Conservation (phyloP, 2,329 filamentous ascomycete species). For the Fusarium cicatricum region DNA sequence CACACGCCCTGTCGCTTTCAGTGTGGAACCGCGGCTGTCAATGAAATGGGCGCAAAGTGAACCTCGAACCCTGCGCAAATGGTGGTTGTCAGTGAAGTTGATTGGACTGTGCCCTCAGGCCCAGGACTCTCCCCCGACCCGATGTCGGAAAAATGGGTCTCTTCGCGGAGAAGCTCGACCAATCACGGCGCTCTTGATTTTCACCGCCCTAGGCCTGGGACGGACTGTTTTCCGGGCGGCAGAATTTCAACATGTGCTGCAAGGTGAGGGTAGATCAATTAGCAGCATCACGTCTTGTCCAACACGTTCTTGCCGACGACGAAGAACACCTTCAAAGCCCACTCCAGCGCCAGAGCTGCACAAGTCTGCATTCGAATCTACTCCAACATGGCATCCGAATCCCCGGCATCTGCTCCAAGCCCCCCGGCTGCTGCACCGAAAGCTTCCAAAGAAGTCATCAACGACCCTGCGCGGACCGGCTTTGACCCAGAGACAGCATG, state of each 20-base stretch:
- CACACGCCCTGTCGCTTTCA: slow-evolving; percentile 35
- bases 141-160: slow-evolving; percentile 26
- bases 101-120: slow-evolving; percentile 34
- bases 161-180: slow-evolving; percentile 7
- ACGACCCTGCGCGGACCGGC: slow-evolving; percentile 68
- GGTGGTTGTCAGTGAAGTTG: slow-evolving; percentile 27
- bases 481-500: slow-evolving; percentile 67
- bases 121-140: slow-evolving; percentile 29
- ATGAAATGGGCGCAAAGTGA: slow-evolving; percentile 32
- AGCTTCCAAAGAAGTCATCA: slow-evolving; percentile 53
- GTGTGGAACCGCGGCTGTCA: slow-evolving; percentile 39
- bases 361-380: too few species aligned
- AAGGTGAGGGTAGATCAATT: slow-evolving; percentile 27
- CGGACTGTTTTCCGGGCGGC: slow-evolving; percentile 10
- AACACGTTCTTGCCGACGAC: slow-evolving; percentile 5
- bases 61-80: slow-evolving; percentile 30
- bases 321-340: not conserved
- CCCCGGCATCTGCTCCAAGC: slow-evolving; percentile 16
- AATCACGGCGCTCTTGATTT: slow-evolving; percentile 4
- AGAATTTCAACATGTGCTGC: slow-evolving; percentile 23
- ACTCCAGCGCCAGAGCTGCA: not conserved
- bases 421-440: slow-evolving; percentile 27
- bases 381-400: slow-evolving; percentile 33
- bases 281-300: slow-evolving; percentile 3
- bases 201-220: slow-evolving; percentile 34